Base-by-base conservation (phyloP, 805 yeast species). In the Yamadazyma laniorum region DNA sequence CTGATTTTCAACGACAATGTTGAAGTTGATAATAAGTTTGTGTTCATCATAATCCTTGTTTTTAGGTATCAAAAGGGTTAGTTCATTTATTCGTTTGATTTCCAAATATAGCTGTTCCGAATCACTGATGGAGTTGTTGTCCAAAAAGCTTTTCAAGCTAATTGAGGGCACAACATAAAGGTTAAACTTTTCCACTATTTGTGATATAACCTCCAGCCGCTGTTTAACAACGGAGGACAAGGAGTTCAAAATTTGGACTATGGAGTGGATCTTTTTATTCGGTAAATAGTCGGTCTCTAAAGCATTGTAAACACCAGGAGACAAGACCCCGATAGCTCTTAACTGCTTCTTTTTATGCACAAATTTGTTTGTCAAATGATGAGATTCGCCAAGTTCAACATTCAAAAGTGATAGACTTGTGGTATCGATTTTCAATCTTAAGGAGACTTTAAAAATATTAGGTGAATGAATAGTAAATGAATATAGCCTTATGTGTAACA, bases 231-330 rank as follows among this genome's bases (percentile, higher is more conserved):
- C 33, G 4, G 35, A 44, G 1, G 71, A 51, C n/a, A 67, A 45
- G 4, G 65, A 53, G 34, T 62, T 58, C 32, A 63, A 51, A 6
- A 64, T 55, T 42, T 51, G 59, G 49, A 67, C 48, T 1, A 65
- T 36, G 34, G 56, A 46, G 39, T 58, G 58, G 22, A 67, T 42
- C 34, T 62, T 59, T 14, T 37, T 28, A 19, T 48, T 43, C 5
- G 56, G 61, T 11, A 60, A 27, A 40, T 61, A 65, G 37, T 57
- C 51, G 5, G 35, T 32, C 3, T 27, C 23, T n/a, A 66, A 30
- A 3, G 45, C 49, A 15, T 37, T 32, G 12, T 46, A 27, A 26
- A 55, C 55, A 2, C 59, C 43, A 3, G 52, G 52, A 2, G 65
- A 60, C n/a, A 62, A 29, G 5, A 22, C 17, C 15, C 39, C 36